phyloP scores from a whole-genome alignment of 495 filamentous ascomycete species.

The Lasiosphaeria hispida region DNA sequence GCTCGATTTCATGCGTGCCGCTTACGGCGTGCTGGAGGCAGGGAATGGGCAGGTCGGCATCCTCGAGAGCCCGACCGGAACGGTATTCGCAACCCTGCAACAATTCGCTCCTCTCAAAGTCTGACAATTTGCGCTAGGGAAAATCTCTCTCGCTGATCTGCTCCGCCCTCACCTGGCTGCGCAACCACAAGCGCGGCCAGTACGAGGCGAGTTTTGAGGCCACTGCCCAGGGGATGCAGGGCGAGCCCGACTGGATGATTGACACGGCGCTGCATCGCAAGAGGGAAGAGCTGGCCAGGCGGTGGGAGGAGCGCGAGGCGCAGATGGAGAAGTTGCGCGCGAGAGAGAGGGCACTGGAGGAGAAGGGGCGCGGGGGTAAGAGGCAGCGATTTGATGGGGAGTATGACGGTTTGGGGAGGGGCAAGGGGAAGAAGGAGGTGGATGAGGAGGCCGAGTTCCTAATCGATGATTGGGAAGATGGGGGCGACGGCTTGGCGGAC shows the following conservation, averaged over 20 bases:
- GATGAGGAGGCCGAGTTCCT: slow-evolving; percentile 72
- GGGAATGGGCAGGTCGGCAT: slow-evolving; percentile 79
- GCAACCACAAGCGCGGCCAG: slow-evolving; percentile 69
- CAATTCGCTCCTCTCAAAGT: background rate
- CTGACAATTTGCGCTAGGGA: slow-evolving; percentile 51
- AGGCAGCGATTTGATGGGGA: slow-evolving; percentile 27
- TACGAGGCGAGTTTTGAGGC: slow-evolving; percentile 52
- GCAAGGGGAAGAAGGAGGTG: slow-evolving; percentile 30
- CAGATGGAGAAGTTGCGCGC: slow-evolving; percentile 64
- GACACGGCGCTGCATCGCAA: slow-evolving; percentile 68
- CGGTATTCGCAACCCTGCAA: slow-evolving; percentile 36
- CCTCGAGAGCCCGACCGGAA: slow-evolving; percentile 89
- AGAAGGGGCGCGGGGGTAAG: slow-evolving; percentile 36
- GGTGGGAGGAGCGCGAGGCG: slow-evolving; percentile 68
- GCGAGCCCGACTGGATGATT: slow-evolving; percentile 87
- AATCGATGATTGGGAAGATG: slow-evolving; percentile 78
- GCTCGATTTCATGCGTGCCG: slow-evolving; percentile 79
- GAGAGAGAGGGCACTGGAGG: slow-evolving; percentile 63
- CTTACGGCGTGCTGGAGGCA: slow-evolving; percentile 78
- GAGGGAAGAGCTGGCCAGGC: slow-evolving; percentile 60
- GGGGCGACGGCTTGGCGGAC: slow-evolving; percentile 58
- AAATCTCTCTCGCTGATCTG: slow-evolving; percentile 97
- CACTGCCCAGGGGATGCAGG: slow-evolving; percentile 49
- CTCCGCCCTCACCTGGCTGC: slow-evolving; percentile 87
- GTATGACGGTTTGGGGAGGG: slow-evolving; percentile 22